Base-by-base conservation (phyloP, 441 rosid species). In the Brassica balearica region DNA sequence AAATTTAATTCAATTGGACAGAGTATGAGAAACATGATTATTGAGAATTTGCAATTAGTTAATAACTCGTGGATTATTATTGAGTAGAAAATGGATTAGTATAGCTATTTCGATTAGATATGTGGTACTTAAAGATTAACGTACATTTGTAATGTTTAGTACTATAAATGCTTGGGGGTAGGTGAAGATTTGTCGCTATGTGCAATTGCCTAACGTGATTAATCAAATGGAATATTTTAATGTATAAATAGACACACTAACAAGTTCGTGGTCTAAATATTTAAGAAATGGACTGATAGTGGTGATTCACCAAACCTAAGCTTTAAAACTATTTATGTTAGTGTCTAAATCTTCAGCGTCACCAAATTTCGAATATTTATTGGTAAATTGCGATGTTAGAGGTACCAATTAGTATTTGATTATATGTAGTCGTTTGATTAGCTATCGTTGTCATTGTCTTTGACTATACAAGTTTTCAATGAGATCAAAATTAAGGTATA, bases 261-360 rank as follows among this genome's bases (percentile, higher is more conserved):
- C 14, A 22, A 63, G 5, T 3, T 56, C 62, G 51, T 43, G 56
- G 77, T 66, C 36, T n/a, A 17, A 14, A 38, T 19, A n/a, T 12
- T 55, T 19, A 19, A 59, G 17, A 62, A 72, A 61, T 51, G 60
- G 56, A 73, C 34, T 23, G 25, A 51, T 60, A 63, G 78, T 32
- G 51, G 65, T 73, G 74, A 71, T 73, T 73, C 74, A 78, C 66
- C 69, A 60, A 53, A 67, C 51, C 77, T 46, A 5, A 65, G 64
- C 14, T 46, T 72, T 43, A 72, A 55, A 72, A 72, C 69, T 72
- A 65, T 65, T 58, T 59, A 19, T 58, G 68, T 56, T 65, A 58
- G 8, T 72, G 25, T 78, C 73, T 58, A 43, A 19, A 43, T 41
- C 25, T 20, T 53, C 11, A 19, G 61, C 69, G 63, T 32, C 68